Percentiles rank a stretch among this genome's conserved stretches.
Evolutionary conservation across 2,329 filamentous ascomycete species (phyloP).

Genomic region (Decorospora gaudefroyi): DNA sequence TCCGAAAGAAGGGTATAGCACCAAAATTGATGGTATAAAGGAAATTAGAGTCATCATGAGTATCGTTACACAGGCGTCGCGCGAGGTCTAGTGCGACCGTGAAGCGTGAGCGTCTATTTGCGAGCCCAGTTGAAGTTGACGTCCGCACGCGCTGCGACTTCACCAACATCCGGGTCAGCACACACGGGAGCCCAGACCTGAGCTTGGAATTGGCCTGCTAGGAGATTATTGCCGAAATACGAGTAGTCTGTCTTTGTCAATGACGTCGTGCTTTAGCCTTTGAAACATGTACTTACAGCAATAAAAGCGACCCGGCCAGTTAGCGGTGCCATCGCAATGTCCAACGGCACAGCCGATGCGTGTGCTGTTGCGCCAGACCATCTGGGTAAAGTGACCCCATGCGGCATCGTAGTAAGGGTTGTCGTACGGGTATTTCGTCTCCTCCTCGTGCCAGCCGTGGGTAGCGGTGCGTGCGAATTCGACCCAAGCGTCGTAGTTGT

Average conservation of each 20-base stretch:
- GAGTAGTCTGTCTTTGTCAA: slow-evolving; percentile 39
- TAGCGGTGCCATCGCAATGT: slow-evolving; percentile 29
- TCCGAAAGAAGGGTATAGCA: not conserved
- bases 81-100: not conserved
- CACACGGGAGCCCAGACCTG: slow-evolving; percentile 44
- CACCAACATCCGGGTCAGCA: slow-evolving; percentile 24
- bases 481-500: slow-evolving; percentile 34
- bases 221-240: slow-evolving; percentile 41
- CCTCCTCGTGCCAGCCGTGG: slow-evolving; percentile 47
- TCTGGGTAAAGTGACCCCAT: slow-evolving; percentile 48
- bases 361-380: slow-evolving; percentile 47
- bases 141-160: slow-evolving; percentile 22
- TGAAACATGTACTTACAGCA: slow-evolving; percentile 38
- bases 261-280: not conserved
- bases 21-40: not conserved
- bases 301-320: slow-evolving; percentile 41
- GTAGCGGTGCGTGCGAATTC: slow-evolving; percentile 35
- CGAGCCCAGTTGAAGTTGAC: slow-evolving; percentile 25
- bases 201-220: slow-evolving; percentile 32
- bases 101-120: slow-evolving; percentile 1
- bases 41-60: not conserved
- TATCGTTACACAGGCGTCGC: slow-evolving; percentile 5
- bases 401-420: slow-evolving; percentile 35
- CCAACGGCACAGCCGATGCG: slow-evolving; percentile 45
- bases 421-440: slow-evolving; percentile 43